These are phyloP conservation scores for Amanita fuliginea DNA, from an alignment of 768 basidiomycete species.

Conservation along the genomic window DNA sequence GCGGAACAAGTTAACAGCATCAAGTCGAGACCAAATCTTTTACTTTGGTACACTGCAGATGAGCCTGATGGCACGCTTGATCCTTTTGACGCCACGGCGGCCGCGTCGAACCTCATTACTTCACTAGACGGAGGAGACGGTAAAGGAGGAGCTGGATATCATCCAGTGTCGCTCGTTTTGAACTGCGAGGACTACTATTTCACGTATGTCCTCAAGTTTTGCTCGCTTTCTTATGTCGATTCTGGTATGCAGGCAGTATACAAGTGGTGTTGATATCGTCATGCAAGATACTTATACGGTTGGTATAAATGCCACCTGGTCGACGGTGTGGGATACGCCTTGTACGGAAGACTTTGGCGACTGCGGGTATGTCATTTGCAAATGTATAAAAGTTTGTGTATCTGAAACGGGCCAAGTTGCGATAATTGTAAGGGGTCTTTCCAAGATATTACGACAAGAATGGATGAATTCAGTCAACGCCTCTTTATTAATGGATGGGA, in stretches of 20 bases:
- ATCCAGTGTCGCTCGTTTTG: conserved; percentile 54
- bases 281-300: conserved; percentile 58
- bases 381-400: not conserved
- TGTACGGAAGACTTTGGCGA: conserved; percentile 60
- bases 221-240: not conserved
- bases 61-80: conserved; percentile 66
- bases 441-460: conserved; percentile 55
- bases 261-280: conserved; percentile 56
- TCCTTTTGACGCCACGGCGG: conserved; percentile 48
- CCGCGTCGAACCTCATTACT: conserved; percentile 45
- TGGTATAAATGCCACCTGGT: conserved; percentile 55
- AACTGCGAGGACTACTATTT: conserved; percentile 63
- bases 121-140: conserved; percentile 43
- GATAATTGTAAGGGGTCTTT: conserved; percentile 61
- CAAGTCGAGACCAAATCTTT: conserved; percentile 56
- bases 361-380: conserved; percentile 46
- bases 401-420: conserved; percentile 19
- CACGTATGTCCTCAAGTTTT: conserved; percentile 16
- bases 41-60: conserved; percentile 67
- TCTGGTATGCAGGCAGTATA: conserved; percentile 20
- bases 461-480: conserved; percentile 54
- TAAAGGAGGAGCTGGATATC: conserved; percentile 42
- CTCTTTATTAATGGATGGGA: conserved; percentile 59
- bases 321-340: conserved; percentile 45
- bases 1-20: conserved; percentile 58